Evolutionary conservation across 2,329 filamentous ascomycete species (phyloP), one percentile per base, ranked within the genome.

Genomic region (Fusarium sp.): DNA sequence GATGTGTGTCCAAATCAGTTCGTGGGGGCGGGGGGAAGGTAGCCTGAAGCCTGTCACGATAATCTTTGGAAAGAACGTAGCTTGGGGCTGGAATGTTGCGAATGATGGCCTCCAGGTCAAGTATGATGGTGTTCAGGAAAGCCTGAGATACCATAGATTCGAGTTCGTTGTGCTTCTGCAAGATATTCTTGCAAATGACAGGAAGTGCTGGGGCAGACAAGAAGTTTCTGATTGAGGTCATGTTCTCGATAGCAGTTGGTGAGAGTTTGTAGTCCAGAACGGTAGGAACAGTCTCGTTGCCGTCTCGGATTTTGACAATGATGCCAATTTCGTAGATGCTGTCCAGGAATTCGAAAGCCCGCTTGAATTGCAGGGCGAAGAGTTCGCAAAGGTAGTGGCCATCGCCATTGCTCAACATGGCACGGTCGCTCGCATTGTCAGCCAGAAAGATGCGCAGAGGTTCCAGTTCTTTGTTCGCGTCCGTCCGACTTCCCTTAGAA

Each of bases 91-190:
- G 77, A 5, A 81, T 59, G 33, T 75, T 73, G 39, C 71, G 67
- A 14, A 73, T 65, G 24, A 82, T 75, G 18, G 81, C 81, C 54
- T 79, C 72, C 57, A 82, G 68, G 63, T 82, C 81, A 52, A 81
- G 70, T 24, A 80, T 64, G 29, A 82, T 71, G 16, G 48, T 65
- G 48, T 81, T 75, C 29, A 81, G 59, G 45, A 80, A 77, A n/a
- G 74, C 62, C 33, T 70, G 61, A 9, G 80, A 77, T 33, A 81
- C 48, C 18, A 67, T 56, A 14, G 67, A 57, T 6, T 68, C 29
- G 20, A 33, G 39, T 50, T 68, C 61, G 48, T 41, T 61, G 60
- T 68, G 54, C 41, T 71, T 43, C 14, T 62, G 58, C 11, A 82
- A 69, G 33, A 82, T 67, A 18, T 68, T 64, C 20, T 76, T 72